These are phyloP conservation scores for Saccharomyces pastorianus DNA, from an alignment of 1,139 yeast species.

Conservation along the genomic window DNA sequence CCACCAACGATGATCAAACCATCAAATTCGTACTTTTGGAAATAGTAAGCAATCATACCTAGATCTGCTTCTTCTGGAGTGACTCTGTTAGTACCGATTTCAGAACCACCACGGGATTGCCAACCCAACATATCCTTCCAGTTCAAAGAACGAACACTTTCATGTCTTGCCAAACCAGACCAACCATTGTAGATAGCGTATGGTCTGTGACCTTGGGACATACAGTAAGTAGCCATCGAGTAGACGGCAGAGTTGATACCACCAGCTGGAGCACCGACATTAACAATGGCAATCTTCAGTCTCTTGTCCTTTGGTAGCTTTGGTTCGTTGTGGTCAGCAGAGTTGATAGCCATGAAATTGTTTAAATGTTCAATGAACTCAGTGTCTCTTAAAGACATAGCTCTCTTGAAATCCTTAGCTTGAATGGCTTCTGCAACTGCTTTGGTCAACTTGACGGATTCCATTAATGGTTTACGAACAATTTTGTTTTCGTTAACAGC, in stretches of 20 bases:
- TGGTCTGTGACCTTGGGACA: conserved; percentile 82
- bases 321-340: conserved; percentile 54
- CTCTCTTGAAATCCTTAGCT: conserved; percentile 69
- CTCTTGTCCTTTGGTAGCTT: conserved; percentile 44
- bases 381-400: conserved; percentile 79
- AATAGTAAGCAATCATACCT: conserved; percentile 83
- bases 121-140: conserved; percentile 90
- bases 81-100: conserved; percentile 86
- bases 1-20: conserved; percentile 92
- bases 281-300: conserved; percentile 65
- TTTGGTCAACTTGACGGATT: conserved; percentile 80
- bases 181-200: conserved; percentile 88
- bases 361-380: conserved; percentile 74
- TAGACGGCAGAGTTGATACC: conserved; percentile 91
- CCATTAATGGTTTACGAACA: conserved; percentile 73
- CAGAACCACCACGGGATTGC: conserved; percentile 90
- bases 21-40: conserved; percentile 76
- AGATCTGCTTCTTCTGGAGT: conserved; percentile 70
- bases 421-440: conserved; percentile 81
- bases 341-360: conserved; percentile 61
- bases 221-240: conserved; percentile 84
- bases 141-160: conserved; percentile 58
- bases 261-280: conserved; percentile 96
- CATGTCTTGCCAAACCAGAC: conserved; percentile 79
- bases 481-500: conserved; percentile 83